These are phyloP conservation scores for Diddensiella transvaalensis DNA, from an alignment of 805 yeast species.

Conservation along the genomic window DNA sequence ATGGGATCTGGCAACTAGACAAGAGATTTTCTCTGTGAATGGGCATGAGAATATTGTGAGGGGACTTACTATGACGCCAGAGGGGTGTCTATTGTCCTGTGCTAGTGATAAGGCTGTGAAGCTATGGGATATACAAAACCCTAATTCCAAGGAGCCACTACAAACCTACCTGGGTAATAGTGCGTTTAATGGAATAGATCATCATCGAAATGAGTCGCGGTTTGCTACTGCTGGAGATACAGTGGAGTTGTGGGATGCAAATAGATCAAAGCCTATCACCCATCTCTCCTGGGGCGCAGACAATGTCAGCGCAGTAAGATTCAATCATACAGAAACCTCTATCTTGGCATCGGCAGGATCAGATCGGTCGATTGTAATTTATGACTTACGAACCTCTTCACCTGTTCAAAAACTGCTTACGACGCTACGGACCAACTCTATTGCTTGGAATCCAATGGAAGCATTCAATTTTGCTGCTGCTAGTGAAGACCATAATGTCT, in stretches of 20 bases:
- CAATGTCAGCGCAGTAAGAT: constrained; percentile 73
- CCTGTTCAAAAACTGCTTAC: constrained; percentile 91
- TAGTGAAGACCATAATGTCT: constrained; percentile 90
- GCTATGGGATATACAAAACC: constrained; percentile 68
- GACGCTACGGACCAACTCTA: constrained; percentile 73
- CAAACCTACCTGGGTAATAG: constrained; percentile 82
- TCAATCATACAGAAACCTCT: constrained; percentile 86
- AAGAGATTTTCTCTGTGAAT: constrained; percentile 69
- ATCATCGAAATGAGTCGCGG: constrained; percentile 64
- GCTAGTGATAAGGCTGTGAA: constrained; percentile 89
- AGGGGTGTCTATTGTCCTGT: constrained; percentile 66
- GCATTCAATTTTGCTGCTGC: constrained; percentile 91
- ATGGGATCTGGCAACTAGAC: constrained; percentile 83
- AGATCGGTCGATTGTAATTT: constrained; percentile 85
- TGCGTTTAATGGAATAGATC: constrained; percentile 82
- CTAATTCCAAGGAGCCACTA: constrained; percentile 48
- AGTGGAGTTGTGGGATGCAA: constrained; percentile 89
- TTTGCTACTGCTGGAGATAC: constrained; percentile 92
- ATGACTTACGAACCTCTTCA: constrained; percentile 84
- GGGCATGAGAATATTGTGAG: constrained; percentile 90
- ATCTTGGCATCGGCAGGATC: constrained; percentile 85
- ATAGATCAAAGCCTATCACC: constrained; percentile 70
- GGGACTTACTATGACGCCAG: constrained; percentile 75
- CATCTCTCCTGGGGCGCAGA: constrained; percentile 96
- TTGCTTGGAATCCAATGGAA: constrained; percentile 98